Evolutionary conservation across 495 filamentous ascomycete species (phyloP), one percentile per base, ranked within the genome.

Genomic region (Trichocladium antarcticum): DNA sequence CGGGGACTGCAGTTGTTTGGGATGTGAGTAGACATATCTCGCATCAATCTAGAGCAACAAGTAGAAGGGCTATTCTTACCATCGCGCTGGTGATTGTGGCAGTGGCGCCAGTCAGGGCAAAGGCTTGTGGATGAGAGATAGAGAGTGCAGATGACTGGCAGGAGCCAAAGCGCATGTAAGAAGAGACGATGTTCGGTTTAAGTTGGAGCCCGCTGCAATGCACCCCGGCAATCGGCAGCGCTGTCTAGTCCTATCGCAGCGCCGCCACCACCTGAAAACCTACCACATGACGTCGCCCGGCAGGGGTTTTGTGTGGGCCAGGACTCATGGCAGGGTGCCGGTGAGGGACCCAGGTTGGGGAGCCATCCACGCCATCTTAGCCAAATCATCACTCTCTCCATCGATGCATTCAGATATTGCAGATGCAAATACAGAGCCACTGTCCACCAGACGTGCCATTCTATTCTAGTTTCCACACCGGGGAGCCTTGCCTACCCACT

Each of bases 181-280:
- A 24, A 20, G 36, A 35, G 45, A 21, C 44, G 38, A 50, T 44
- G 56, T 52, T 42, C 49, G 56, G 44, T 55, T 58, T 58, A 54
- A 55, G 52, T 50, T 52, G 29, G 39, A 10, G 31, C 31, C 31
- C 31, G 31, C 31, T 10, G 31, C 31, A 32, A 3, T 27, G 24
- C 8, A 27, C 24, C 24, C 24, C 4, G 24, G 4, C 24, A 27
- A 27, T 27, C 24, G 24, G 24, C 8, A 27, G 36, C 36, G 36
- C 44, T 37, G 36, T 6, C 35, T 34, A 12, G 32, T 16, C 2
- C 35, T 15, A 3, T n/a, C 6, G 35, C 35, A 6, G 35, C n/a
- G n/a, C 8, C 4, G 24, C 24, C 8, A 8, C 24, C 24, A 8
- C 24, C 24, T 8, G 3, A 32, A 32, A 11, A 11, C 9, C 31